Conservation (phyloP, 495 filamentous ascomycete species). For the Arthonia radiata region DNA sequence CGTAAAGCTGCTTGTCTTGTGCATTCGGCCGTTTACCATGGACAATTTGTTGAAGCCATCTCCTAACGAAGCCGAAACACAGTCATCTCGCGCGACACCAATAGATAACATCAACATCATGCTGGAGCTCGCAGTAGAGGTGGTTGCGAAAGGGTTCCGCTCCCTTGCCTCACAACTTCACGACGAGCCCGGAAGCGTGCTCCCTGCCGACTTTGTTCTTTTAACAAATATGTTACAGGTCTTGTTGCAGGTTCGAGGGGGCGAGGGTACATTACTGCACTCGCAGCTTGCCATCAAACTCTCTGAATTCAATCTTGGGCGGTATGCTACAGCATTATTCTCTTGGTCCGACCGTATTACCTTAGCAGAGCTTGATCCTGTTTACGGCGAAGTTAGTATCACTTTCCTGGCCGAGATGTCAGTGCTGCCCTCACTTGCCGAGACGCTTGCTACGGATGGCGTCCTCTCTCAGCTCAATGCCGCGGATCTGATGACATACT, state of each 20-base stretch:
- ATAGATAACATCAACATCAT: slow-evolving; percentile 1
- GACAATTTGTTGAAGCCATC: slow-evolving; percentile 1
- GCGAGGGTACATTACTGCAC: slow-evolving; percentile 32
- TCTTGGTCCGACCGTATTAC: slow-evolving; percentile 73
- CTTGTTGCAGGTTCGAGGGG: slow-evolving; percentile 43
- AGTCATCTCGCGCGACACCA: slow-evolving; percentile 4
- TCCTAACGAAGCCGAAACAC: slow-evolving; percentile 3
- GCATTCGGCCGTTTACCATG: slow-evolving; percentile 35
- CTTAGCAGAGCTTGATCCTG: slow-evolving; percentile 49
- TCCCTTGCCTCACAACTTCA: slow-evolving; percentile 54
- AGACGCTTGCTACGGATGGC: slow-evolving; percentile 68
- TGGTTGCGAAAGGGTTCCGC: slow-evolving; percentile 63
- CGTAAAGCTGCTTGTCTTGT: slow-evolving; percentile 63
- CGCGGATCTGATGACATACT: slow-evolving; percentile 46
- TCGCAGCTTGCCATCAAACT: slow-evolving; percentile 38
- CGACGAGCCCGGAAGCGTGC: slow-evolving; percentile 20
- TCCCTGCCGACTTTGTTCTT: slow-evolving; percentile 53
- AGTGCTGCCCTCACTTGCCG: slow-evolving; percentile 53
- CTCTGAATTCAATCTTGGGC: slow-evolving; percentile 33
- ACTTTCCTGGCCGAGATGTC: slow-evolving; percentile 76
- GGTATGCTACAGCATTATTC: slow-evolving; percentile 66
- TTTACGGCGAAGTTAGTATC: slow-evolving; percentile 77
- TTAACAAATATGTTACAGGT: slow-evolving; percentile 75
- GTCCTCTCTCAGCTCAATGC: slow-evolving; percentile 50
- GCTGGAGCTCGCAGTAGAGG: slow-evolving; percentile 18